Evolutionary conservation across 106 monocot genomes (phyloP), one percentile per base, ranked within the genome.

Genomic region (Dioscorea dumetorum): DNA sequence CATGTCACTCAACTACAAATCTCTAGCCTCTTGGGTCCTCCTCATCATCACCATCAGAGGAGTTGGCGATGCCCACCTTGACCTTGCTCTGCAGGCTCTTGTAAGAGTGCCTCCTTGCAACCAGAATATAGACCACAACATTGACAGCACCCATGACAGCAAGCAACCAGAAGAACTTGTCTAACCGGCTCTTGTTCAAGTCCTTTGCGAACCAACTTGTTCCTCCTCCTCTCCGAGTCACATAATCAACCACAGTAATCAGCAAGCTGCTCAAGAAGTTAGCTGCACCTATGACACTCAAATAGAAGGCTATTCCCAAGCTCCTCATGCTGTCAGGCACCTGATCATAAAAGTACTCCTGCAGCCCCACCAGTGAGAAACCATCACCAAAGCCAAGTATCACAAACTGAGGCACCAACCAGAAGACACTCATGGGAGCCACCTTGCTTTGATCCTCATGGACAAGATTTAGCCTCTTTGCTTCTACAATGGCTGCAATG

Each of bases 271-370:
- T 94, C 12, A 84, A 8, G 59, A 94, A 94, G 75, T 70, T 90
- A 9, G 77, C 69, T 2, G 77, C 81, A 4, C 93, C 93, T 10
- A 86, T 72, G 10, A 77, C 81, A 58, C 93, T 89, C 8, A 89
- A 62, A 62, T 86, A 94, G 58, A 94, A 73, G 2, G 79, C 89
- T 5, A 89, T 86, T 5, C 93, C 93, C 7, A 90, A 23, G 66
- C 93, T 94, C 70, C 85, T 76, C 89, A 94, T 89, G 57, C 69
- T 73, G 12, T 94, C 93, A 0, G 93, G 93, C 49, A 89, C 77
- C 66, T 94, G 89, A 13, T 84, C 86, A 48, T 94, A 94, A 77
- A 94, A 94, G 66, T 81, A 94, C 60, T 94, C 93, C 49, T 86
- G 89, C 14, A 94, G 41, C 0, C 94, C 94, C 0, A 90, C 87